Evolutionary conservation across 805 yeast genomes (phyloP).

Genomic region (Schwanniomyces vanrijiae): DNA sequence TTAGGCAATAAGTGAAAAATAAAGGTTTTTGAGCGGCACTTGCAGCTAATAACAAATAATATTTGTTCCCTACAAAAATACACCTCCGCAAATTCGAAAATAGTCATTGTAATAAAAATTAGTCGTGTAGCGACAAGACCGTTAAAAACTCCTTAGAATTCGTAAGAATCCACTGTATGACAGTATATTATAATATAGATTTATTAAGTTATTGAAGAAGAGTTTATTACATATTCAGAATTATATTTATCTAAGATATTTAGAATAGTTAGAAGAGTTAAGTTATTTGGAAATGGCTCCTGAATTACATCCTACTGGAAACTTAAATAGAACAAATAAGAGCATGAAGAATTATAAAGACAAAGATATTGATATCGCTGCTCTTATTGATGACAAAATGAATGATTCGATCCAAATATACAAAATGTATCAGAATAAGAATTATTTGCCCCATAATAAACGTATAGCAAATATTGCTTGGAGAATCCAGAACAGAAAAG

Average conservation of each 20-base stretch:
- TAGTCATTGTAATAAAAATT: neutral
- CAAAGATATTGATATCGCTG: constrained; percentile 3
- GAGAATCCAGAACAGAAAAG: constrained; percentile 42
- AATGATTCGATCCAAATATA: constrained; percentile 36
- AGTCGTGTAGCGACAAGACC: neutral
- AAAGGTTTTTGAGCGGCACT: neutral
- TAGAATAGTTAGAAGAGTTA: neutral
- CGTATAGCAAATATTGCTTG: constrained; percentile 45
- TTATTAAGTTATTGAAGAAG: neutral
- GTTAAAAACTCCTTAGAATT: neutral
- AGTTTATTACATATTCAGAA: neutral
- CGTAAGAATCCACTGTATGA: neutral
- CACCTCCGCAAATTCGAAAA: neutral
- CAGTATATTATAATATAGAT: neutral
- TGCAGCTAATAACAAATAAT: neutral
- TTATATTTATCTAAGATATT: neutral
- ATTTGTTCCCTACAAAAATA: neutral
- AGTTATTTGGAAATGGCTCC: neutral
- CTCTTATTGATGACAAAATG: constrained; percentile 28
- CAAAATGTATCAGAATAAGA: constrained; percentile 43
- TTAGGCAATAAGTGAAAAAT: neutral
- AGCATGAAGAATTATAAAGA: neutral
- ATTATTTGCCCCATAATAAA: constrained; percentile 41
- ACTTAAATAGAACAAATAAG: neutral
- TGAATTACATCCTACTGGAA: neutral